Evolutionary conservation across 352 stramenopile species (phyloP).

Genomic region (Blastocystis sp.): DNA sequence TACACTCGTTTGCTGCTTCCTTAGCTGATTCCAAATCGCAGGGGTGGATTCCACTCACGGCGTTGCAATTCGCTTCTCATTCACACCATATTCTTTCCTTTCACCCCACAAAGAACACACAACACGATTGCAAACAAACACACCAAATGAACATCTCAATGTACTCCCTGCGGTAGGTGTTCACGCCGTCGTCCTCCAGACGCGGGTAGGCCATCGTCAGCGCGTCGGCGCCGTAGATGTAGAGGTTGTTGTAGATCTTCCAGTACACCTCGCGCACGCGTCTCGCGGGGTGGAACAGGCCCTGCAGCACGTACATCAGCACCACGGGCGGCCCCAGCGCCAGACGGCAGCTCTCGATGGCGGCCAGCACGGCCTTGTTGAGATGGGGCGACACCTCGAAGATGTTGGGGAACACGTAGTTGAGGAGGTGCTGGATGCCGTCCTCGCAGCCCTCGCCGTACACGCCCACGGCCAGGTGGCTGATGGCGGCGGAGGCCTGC

Average conservation of each 20-base stretch:
- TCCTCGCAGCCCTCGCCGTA: conserved; percentile 93
- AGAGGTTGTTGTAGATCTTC: conserved; percentile 99
- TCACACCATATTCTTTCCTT: no score
- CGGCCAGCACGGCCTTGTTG: conserved; percentile 96
- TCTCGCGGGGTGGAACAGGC: conserved; percentile 94
- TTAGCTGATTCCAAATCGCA: no score
- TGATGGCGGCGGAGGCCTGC: conserved; percentile 92
- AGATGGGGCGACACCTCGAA: conserved; percentile 97
- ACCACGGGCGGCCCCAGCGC: conserved; percentile 90
- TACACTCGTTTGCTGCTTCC: no score
- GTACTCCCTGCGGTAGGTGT: conserved; percentile 64
- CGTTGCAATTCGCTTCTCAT: no score
- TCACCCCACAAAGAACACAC: background rate
- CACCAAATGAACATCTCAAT: conserved; percentile 69
- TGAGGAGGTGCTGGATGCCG: conserved; percentile 92
- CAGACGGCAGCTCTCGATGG: conserved; percentile 93
- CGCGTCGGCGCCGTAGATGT: conserved; percentile 95
- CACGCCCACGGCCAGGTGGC: conserved; percentile 93
- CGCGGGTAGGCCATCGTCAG: conserved; percentile 93
- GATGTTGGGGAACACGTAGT: conserved; percentile 99
- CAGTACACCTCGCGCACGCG: conserved; percentile 98
- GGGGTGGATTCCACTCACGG: no score
- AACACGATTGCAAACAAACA: conserved; percentile 40
- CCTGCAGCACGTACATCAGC: conserved; percentile 93
- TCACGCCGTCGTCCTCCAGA: conserved; percentile 84